Evolutionary conservation across 1,284 basidiomycete genomes (phyloP), one percentile per base, ranked within the genome.

Genomic region (Cutaneotrichosporon mucoides): DNA sequence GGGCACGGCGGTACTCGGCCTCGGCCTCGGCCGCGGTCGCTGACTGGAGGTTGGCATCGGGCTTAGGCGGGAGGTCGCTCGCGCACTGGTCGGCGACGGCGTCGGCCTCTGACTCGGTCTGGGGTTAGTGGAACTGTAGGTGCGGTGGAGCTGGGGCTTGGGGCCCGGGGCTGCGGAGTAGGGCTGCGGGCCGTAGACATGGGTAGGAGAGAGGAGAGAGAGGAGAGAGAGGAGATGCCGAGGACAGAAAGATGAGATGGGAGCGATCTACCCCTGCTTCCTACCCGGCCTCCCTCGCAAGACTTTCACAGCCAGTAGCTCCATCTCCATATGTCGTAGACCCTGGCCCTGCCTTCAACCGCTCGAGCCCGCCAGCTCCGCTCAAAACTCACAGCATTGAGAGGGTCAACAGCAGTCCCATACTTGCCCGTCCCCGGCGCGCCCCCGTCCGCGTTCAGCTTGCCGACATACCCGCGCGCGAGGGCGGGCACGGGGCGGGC

Each of bases 41-140:
- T 24, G 49, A 35, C 51, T 50, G 46, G 8, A 60, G 38, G 11
- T 8, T 24, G 34, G 16, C 37, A 41, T 35, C 11, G 5, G 59
- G 59, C 55, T 56, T 56, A 42, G 12, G 15, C 33, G 52, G 55
- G 13, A 40, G 16, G 4, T 38, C 13, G 8, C 12, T 8, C 24
- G 41, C 6, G 37, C 33, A 15, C n/a, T 42, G 11, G 60, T 61
- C 60, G 41, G 60, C 55, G 13, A 46, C 46, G 10, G 56, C 60
- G 55, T 46, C 51, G 47, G 52, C 46, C 60, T 61, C 52, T 33
- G 60, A 61, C 47, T 57, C 60, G 55, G 60, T 61, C 52, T 61
- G 51, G 24, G 24, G 24, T 24, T 24, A 24, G 24, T 24, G 24
- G 24, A 24, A 24, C 24, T 24, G 24, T 24, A 24, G 24, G 24